Evolutionary conservation across 2,329 filamentous ascomycete genomes (phyloP).

Genomic region (Paracorniculantispora psalliotae): DNA sequence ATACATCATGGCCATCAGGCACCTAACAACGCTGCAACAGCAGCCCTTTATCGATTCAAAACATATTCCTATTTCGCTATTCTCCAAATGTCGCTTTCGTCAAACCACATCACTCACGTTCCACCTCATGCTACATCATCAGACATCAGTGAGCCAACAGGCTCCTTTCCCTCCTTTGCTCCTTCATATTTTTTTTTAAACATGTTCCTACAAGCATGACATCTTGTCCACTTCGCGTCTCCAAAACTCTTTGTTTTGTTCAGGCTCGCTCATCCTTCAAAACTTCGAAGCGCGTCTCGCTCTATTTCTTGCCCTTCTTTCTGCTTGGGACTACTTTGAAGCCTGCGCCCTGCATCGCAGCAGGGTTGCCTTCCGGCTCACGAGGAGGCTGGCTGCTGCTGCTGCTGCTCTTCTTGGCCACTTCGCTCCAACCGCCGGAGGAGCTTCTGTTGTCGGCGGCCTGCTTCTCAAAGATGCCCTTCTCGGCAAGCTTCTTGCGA

Average conservation of each 20-base stretch:
- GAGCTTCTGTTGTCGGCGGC: slow-evolving; percentile 48
- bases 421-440: slow-evolving; percentile 84
- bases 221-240: not conserved
- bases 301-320: slow-evolving; percentile 82
- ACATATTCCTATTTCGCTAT: not conserved
- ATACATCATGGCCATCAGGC: not conserved
- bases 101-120: not conserved
- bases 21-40: not conserved
- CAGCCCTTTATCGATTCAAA: not conserved
- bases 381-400: slow-evolving; percentile 28
- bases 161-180: too few species aligned
- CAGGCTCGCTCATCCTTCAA: slow-evolving; percentile 15
- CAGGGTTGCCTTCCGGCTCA: slow-evolving; percentile 35
- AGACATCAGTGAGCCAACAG: not conserved
- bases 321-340: slow-evolving; percentile 91
- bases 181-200: not conserved
- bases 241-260: not conserved
- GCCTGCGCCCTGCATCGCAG: slow-evolving; percentile 44
- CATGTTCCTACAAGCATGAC: not conserved
- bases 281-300: slow-evolving; percentile 12
- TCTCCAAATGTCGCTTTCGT: slow-evolving; percentile 6
- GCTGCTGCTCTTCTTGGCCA: slow-evolving; percentile 81
- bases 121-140: slow-evolving; percentile 1
- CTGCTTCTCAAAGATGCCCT: slow-evolving; percentile 77
- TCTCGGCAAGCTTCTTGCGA: slow-evolving; percentile 88